A percentile compares a stretch with the other conserved stretches of the same genome.
Conservation (phyloP, 208 protist species). For the Vickermania spadyakhi region DNA sequence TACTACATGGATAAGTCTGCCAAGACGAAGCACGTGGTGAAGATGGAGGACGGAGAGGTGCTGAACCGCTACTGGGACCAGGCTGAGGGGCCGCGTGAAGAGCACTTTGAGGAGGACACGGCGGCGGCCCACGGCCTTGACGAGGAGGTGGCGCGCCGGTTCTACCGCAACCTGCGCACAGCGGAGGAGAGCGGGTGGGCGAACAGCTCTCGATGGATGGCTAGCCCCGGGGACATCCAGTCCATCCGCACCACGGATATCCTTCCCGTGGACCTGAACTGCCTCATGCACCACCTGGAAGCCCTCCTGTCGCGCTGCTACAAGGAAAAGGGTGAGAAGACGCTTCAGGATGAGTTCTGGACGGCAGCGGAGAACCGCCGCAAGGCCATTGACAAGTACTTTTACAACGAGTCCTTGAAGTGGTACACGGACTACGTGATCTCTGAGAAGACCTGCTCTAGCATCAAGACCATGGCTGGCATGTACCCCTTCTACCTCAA, state of each 20-base stretch:
- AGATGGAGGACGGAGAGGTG: neutral
- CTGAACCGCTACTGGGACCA: neutral
- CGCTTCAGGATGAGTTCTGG: neutral
- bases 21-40: neutral
- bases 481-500: neutral
- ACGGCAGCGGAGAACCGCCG: neutral
- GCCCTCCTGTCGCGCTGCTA: constrained; percentile 5
- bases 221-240: neutral
- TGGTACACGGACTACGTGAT: constrained; percentile 6
- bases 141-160: constrained; percentile 2
- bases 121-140: constrained; percentile 1
- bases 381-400: constrained; percentile 5
- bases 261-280: constrained; percentile 34
- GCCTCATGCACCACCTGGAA: constrained; percentile 13
- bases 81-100: constrained; percentile 9
- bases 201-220: constrained; percentile 13
- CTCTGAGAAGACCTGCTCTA: neutral
- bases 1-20: constrained; percentile 11
- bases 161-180: constrained; percentile 1
- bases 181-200: constrained; percentile 21
- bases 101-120: constrained; percentile 20
- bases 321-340: neutral
- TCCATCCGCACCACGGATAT: constrained; percentile 15
- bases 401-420: neutral
- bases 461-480: constrained; percentile 1